These are phyloP conservation scores for Leonotis leonurus DNA, from an alignment of 257 asterid species.

Conservation along the genomic window DNA sequence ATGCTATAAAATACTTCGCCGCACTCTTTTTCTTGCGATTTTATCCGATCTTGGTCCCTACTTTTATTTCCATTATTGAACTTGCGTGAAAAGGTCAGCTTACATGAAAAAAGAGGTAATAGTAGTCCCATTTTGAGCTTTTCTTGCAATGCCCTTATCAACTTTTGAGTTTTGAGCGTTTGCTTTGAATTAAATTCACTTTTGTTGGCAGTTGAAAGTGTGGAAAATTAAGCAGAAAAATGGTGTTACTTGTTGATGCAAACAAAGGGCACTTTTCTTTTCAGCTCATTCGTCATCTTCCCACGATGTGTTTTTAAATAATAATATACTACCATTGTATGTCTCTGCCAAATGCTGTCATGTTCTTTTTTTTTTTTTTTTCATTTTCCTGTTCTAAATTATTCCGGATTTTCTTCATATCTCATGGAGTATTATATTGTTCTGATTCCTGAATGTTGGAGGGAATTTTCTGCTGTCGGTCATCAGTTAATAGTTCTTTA, in stretches of 20 bases:
- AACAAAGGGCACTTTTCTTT: not conserved
- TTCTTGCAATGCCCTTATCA: constrained; percentile 15
- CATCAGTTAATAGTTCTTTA: constrained; percentile 1
- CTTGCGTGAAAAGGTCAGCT: too few relatives aligned
- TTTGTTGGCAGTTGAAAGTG: not conserved
- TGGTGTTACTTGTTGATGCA: not conserved
- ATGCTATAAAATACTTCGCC: not conserved
- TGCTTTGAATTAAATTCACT: not conserved
- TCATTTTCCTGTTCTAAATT: constrained; percentile 1
- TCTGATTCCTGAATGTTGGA: constrained; percentile 28
- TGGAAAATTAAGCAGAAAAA: too few relatives aligned
- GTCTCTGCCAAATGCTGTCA: not conserved
- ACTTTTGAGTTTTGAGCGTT: not conserved
- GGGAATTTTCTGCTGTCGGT: constrained; percentile 27
- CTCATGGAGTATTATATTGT: not conserved
- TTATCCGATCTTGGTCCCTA: not conserved
- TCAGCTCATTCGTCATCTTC: not conserved
- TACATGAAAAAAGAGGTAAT: too few relatives aligned
- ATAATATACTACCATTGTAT: too few relatives aligned
- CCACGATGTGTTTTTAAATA: too few relatives aligned
- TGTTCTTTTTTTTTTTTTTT: too few relatives aligned
- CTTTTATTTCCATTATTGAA: too few relatives aligned
- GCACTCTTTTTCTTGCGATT: not conserved
- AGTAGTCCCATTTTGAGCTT: too few relatives aligned
- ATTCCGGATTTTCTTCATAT: not conserved